A percentile compares a stretch with the other conserved stretches of the same genome.
These are phyloP conservation scores for Stygiomarasmius scandens DNA, from an alignment of 1,284 basidiomycete genomes.

Conservation along the genomic window DNA sequence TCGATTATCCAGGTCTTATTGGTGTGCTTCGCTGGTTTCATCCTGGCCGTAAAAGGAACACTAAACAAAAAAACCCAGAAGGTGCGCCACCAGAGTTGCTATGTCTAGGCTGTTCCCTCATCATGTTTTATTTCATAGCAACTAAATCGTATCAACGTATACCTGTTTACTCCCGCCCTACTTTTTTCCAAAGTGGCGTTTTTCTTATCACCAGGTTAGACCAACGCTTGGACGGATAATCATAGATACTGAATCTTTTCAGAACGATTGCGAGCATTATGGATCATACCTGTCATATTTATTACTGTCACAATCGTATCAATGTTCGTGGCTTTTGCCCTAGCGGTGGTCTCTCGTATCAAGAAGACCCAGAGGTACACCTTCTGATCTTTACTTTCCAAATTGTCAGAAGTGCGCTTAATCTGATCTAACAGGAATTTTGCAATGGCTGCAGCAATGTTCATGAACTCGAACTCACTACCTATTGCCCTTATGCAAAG, in stretches of 20 bases:
- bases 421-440: slow-evolving; percentile 75
- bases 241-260: slow-evolving; percentile 20
- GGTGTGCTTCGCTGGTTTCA: slow-evolving; percentile 83
- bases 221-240: background rate
- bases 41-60: slow-evolving; percentile 78
- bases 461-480: slow-evolving; percentile 92
- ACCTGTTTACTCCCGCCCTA: slow-evolving; percentile 89
- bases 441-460: slow-evolving; percentile 83
- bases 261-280: slow-evolving; percentile 84
- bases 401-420: background rate
- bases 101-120: background rate
- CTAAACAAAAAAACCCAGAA: slow-evolving; percentile 90
- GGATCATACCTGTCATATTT: slow-evolving; percentile 89
- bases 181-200: slow-evolving; percentile 93
- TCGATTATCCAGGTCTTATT: slow-evolving; percentile 90
- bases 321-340: slow-evolving; percentile 50
- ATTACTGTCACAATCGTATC: slow-evolving; percentile 70
- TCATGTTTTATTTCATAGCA: slow-evolving; percentile 44
- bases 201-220: slow-evolving; percentile 67
- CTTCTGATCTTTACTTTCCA: background rate
- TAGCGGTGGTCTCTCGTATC: slow-evolving; percentile 55
- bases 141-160: slow-evolving; percentile 80
- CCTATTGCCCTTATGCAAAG: slow-evolving; percentile 92
- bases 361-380: slow-evolving; percentile 65
- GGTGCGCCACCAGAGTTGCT: slow-evolving; percentile 40